Evolutionary conservation across 1,139 yeast genomes (phyloP).

Genomic region (Geotrichum klebahnii): DNA sequence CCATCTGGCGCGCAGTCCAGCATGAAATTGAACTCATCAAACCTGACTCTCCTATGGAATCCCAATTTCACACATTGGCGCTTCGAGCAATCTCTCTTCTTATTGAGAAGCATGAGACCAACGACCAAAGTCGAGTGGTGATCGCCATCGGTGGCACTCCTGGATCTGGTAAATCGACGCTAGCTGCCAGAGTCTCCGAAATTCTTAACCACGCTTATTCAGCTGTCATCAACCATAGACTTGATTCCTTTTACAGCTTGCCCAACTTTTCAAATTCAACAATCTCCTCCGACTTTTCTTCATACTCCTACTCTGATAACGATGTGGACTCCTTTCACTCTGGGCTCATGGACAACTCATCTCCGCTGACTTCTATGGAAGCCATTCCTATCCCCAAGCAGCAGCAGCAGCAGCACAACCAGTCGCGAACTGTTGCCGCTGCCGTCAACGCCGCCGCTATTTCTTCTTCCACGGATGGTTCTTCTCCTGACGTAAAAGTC

Average conservation of each 20-base stretch:
- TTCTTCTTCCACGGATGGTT: too few species aligned
- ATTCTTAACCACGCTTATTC: conserved; percentile 17
- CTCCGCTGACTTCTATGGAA: neutral
- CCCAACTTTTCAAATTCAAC: neutral
- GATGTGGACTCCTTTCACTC: neutral
- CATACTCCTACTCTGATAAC: neutral
- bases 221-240: neutral
- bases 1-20: neutral
- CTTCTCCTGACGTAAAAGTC: too few species aligned
- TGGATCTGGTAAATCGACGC: conserved; percentile 78
- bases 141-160: conserved; percentile 71
- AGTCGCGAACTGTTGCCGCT: too few species aligned
- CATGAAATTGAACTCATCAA: neutral
- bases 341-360: neutral
- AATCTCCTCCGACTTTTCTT: neutral
- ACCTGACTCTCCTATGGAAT: conserved; percentile 2
- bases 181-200: conserved; percentile 48
- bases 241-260: neutral
- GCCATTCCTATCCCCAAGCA: neutral
- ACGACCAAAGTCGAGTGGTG: conserved; percentile 41
- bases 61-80: conserved; percentile 1
- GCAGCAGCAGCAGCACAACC: too few species aligned
- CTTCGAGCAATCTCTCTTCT: conserved; percentile 5
- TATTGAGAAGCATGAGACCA: neutral
- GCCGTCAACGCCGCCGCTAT: too few species aligned